phyloP scores from a whole-genome alignment of 1,284 basidiomycete genomes.

The Malassezia sympodialis region DNA sequence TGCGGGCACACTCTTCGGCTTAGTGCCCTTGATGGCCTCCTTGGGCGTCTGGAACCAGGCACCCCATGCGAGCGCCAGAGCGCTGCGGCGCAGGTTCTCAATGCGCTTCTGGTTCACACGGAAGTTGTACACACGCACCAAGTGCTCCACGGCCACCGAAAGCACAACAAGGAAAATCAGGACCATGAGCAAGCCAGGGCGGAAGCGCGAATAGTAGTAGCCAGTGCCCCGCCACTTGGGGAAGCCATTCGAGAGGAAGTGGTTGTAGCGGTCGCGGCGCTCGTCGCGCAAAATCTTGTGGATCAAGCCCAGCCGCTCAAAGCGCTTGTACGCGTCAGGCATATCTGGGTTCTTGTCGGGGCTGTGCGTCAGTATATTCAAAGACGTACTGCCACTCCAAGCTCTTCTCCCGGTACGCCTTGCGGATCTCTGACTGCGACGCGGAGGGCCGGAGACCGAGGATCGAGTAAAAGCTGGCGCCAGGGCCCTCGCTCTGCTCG shows the following conservation, averaged over 20 bases:
- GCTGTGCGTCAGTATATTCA: conserved; percentile 2
- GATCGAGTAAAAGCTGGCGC: conserved; percentile 38
- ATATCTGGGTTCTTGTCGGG: conserved; percentile 41
- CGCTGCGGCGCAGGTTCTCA: conserved; percentile 25
- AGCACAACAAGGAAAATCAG: conserved; percentile 26
- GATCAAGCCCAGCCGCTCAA: conserved; percentile 41
- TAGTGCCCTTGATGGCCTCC: neutral
- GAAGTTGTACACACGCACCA: conserved; percentile 23
- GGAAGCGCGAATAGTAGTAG: conserved; percentile 40
- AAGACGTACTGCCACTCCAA: conserved; percentile 35
- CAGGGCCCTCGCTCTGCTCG: conserved; percentile 28
- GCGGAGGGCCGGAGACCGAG: conserved; percentile 27
- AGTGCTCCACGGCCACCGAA: conserved; percentile 21
- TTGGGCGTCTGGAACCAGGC: conserved; percentile 28
- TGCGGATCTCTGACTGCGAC: conserved; percentile 26
- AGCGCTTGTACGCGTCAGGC: conserved; percentile 29
- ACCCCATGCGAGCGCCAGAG: conserved; percentile 33
- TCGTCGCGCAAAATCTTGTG: conserved; percentile 44
- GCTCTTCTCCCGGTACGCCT: conserved; percentile 39
- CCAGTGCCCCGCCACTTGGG: conserved; percentile 42
- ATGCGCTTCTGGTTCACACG: conserved; percentile 27
- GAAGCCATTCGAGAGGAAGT: conserved; percentile 41
- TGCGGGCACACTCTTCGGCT: conserved; percentile 2
- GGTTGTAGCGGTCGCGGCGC: conserved; percentile 43
- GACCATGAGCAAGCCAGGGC: conserved; percentile 31